Percentiles rank a stretch among this genome's conserved stretches.
phyloP scores from a whole-genome alignment of 257 asterid genomes.

The Petunia secreta region DNA sequence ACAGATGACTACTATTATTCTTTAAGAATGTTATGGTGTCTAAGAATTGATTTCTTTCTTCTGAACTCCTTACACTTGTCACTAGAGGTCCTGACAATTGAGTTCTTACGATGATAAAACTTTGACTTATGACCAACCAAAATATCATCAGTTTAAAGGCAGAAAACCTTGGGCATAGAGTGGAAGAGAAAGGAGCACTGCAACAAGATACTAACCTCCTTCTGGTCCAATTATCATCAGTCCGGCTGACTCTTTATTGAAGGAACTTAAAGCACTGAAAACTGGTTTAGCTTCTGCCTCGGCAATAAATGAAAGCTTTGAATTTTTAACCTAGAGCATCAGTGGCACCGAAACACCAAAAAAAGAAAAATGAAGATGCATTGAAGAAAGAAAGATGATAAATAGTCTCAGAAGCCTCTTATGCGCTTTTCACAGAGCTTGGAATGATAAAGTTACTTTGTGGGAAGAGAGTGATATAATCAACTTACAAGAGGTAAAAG shows the following conservation, averaged over 20 bases:
- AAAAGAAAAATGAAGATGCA: not conserved
- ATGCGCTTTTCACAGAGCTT: not conserved
- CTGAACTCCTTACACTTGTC: not conserved
- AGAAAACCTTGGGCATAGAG: constrained; percentile 17
- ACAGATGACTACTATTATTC: not conserved
- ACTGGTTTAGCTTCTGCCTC: constrained; percentile 82
- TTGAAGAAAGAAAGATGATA: not conserved
- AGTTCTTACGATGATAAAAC: not conserved
- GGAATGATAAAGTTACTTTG: not conserved
- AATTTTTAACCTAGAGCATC: constrained; percentile 58
- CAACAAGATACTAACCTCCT: constrained; percentile 73
- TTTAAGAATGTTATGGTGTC: not conserved
- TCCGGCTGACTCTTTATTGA: constrained; percentile 56
- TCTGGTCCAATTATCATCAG: constrained; percentile 90
- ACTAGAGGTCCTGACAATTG: not conserved
- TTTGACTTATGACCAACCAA: constrained; percentile 14
- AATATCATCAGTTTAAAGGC: constrained; percentile 3
- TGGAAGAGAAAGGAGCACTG: not conserved
- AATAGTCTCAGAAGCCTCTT: not conserved
- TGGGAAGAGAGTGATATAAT: constrained; percentile 10
- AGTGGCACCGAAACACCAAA: constrained; percentile 2
- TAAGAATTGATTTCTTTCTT: not conserved
- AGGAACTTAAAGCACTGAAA: constrained; percentile 53
- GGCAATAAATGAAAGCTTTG: constrained; percentile 77
- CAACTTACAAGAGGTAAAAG: constrained; percentile 67